Conservation (phyloP, 2,329 filamentous ascomycete species). For the Penicillium sp. region DNA sequence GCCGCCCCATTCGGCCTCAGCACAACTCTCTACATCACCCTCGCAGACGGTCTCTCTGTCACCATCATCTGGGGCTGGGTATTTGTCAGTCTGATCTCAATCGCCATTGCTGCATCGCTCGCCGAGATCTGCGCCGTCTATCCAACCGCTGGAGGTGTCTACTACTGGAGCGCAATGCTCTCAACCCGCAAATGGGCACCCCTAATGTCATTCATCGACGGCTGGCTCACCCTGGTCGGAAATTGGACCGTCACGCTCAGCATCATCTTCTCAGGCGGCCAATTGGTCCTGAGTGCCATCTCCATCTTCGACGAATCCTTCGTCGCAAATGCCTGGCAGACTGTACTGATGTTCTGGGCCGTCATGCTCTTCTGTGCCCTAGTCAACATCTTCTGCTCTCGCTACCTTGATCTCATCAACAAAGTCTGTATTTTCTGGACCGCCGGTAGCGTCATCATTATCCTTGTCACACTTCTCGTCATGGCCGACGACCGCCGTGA, state of each 20-base stretch:
- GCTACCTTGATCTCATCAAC: conserved; percentile 68
- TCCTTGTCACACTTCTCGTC: conserved; percentile 62
- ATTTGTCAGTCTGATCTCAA: conserved; percentile 63
- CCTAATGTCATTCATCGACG: conserved; percentile 68
- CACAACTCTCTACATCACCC: conserved; percentile 69
- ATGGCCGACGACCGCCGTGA: conserved; percentile 62
- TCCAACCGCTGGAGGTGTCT: conserved; percentile 69
- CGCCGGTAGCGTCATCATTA: conserved; percentile 65
- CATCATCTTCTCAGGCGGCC: conserved; percentile 73
- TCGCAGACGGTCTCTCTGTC: conserved; percentile 69
- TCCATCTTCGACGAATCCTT: conserved; percentile 71
- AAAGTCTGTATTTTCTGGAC: conserved; percentile 76
- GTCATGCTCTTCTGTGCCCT: conserved; percentile 66
- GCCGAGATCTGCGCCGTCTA: conserved; percentile 71
- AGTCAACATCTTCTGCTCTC: conserved; percentile 66
- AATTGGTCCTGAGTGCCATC: conserved; percentile 69
- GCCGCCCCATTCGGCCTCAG: conserved; percentile 69
- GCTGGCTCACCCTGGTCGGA: conserved; percentile 71
- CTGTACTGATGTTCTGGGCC: conserved; percentile 71
- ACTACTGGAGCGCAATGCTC: conserved; percentile 72
- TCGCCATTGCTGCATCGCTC: conserved; percentile 65
- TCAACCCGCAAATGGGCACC: conserved; percentile 66
- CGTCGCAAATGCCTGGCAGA: conserved; percentile 68
- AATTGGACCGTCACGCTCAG: conserved; percentile 70
- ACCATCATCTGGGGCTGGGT: conserved; percentile 73